Base-by-base conservation (phyloP, 2,329 filamentous ascomycete genomes). In the Plenodomus biglobosus region DNA sequence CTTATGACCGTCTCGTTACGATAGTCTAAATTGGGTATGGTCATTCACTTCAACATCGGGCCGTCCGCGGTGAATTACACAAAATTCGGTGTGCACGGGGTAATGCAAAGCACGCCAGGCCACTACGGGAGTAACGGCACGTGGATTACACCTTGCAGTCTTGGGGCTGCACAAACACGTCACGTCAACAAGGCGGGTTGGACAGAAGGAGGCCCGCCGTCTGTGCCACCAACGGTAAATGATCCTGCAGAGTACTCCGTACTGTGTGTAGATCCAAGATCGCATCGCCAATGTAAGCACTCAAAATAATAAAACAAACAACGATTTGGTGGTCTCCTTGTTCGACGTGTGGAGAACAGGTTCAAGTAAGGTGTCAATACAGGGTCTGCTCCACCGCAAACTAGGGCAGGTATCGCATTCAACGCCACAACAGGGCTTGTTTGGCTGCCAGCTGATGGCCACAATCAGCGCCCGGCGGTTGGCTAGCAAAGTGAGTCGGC, bases 391-490 rank as follows among this genome's bases (percentile, higher is more conserved):
- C 27, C 27, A 32, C 13, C 7, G 6, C 22, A 24, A 5, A 10
- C 11, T 32, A 7, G 11, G 11, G 27, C 27, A 15, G 8, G 13
- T 32, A 11, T 32, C 27, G 27, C 27, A 10, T 7, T 32, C 6
- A 15, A 10, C 8, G 11, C 27, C 11, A 15, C 6, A 11, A 3
- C 27, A 15, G 13, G 6, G 27, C 27, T 32, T 32, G 27, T 11
- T 15, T 32, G 27, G 27, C 27, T 32, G 13, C 6, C 27, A 32
- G 13, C 27, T 3, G 15, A 6, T 15, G 27, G 27, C 27, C 7
- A 15, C 27, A 15, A 32, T 11, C 21, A 44, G 48, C 48, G 52
- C 41, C 21, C 18, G 30, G 40, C 40, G 32, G 38, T 32, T 32
- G 27, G 27, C 27, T 32, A 32, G 27, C 27, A 32, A 32, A 15